A percentile compares a stretch with the other conserved stretches of the same genome.
Evolutionary conservation across 306 rosid genomes (phyloP).

Genomic region (Cucurbita maxima): DNA sequence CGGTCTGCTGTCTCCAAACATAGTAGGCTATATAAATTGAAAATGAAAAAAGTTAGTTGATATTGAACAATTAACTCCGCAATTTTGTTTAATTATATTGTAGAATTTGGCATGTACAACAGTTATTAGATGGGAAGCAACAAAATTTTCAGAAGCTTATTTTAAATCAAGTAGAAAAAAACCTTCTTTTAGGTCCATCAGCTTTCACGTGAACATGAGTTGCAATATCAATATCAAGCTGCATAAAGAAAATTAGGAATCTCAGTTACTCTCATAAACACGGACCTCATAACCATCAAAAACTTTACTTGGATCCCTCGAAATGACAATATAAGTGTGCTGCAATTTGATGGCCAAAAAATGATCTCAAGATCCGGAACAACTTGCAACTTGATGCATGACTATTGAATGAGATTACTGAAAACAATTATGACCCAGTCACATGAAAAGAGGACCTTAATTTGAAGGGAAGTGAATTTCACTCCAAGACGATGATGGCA

Average conservation of each 20-base stretch:
- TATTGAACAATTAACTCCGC: constrained; percentile 4
- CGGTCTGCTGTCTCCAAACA: constrained; percentile 84
- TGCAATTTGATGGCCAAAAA: background rate
- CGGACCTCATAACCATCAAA: background rate
- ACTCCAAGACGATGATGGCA: background rate
- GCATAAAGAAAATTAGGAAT: constrained; percentile 17
- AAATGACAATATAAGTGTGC: background rate
- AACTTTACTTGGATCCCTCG: background rate
- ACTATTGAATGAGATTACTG: background rate
- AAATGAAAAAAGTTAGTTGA: constrained; percentile 9
- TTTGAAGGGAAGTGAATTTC: background rate
- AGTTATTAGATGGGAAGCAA: background rate
- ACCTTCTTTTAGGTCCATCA: constrained; percentile 96
- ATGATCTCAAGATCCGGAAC: background rate
- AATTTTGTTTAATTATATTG: background rate
- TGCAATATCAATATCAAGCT: constrained; percentile 64
- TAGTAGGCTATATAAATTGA: constrained; percentile 45
- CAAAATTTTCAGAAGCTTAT: too few relatives aligned
- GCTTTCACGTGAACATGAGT: constrained; percentile 67
- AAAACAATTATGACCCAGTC: background rate
- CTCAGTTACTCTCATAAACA: background rate
- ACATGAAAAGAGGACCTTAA: background rate
- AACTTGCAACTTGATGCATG: background rate
- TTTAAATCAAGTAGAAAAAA: constrained; percentile 19
- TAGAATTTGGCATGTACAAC: background rate